These are phyloP conservation scores for Hanseniaspora occidentalis DNA, from an alignment of 805 yeast species.

Conservation along the genomic window DNA sequence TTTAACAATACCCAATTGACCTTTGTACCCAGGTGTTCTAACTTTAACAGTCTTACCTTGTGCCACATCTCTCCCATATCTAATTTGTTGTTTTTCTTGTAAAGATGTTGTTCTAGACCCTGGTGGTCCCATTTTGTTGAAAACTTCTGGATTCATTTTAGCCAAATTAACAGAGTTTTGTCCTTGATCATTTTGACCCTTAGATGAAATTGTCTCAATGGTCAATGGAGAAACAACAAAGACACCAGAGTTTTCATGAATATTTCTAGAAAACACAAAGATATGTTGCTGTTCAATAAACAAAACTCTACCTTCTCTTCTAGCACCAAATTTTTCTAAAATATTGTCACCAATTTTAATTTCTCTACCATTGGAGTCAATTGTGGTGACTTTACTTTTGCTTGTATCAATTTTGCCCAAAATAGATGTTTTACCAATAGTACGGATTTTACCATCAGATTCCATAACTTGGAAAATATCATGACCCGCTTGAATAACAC, in stretches of 20 bases:
- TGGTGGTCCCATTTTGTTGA: constrained; percentile 42
- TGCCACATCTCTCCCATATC: constrained; percentile 70
- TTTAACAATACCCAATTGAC: constrained; percentile 82
- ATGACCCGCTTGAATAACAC: constrained; percentile 80
- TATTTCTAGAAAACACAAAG: constrained; percentile 69
- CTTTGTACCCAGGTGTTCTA: constrained; percentile 86
- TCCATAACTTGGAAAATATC: constrained; percentile 71
- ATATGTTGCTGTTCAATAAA: constrained; percentile 74
- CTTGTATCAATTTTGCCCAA: constrained; percentile 59
- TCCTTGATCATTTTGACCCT: constrained; percentile 26
- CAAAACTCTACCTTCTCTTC: constrained; percentile 76
- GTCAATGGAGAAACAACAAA: constrained; percentile 68
- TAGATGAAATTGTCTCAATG: constrained; percentile 75
- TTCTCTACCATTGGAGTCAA: constrained; percentile 76
- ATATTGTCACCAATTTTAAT: constrained; percentile 86
- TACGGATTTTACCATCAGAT: constrained; percentile 65
- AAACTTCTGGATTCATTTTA: constrained; percentile 70
- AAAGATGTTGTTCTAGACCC: constrained; percentile 28
- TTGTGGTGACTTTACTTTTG: constrained; percentile 72
- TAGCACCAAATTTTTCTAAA: constrained; percentile 72
- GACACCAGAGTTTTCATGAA: constrained; percentile 80
- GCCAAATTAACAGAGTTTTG: constrained; percentile 52
- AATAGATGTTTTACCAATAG: constrained; percentile 71
- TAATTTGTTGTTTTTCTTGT: constrained; percentile 35
- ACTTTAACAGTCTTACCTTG: constrained; percentile 77